Evolutionary conservation across 1,284 basidiomycete species (phyloP).

Genomic region (Dichomitus squalens): DNA sequence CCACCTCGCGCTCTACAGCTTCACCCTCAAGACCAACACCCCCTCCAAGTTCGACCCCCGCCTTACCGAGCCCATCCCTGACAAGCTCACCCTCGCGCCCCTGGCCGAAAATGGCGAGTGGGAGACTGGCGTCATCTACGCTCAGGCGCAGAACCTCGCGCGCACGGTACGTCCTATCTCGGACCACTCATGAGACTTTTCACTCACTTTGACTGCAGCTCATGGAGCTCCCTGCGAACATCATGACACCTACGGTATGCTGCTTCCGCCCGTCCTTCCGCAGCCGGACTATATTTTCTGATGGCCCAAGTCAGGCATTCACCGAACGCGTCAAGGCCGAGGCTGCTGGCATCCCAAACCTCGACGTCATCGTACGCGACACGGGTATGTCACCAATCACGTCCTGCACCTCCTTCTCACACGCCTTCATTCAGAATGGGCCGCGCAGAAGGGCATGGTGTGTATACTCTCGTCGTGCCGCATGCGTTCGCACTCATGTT

Average conservation of each 20-base stretch:
- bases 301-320: constrained; percentile 51
- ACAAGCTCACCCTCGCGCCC: constrained; percentile 51
- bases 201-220: constrained; percentile 44
- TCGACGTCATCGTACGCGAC: constrained; percentile 74
- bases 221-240: constrained; percentile 84
- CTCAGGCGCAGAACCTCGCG: constrained; percentile 82
- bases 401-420: background rate
- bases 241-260: constrained; percentile 82
- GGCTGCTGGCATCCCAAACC: constrained; percentile 69
- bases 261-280: background rate
- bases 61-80: constrained; percentile 46
- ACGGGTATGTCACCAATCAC: constrained; percentile 50
- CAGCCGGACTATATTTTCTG: constrained; percentile 18
- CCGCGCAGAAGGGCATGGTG: constrained; percentile 82
- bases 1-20: constrained; percentile 72
- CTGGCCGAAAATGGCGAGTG: constrained; percentile 55
- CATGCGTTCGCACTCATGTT: background rate
- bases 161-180: constrained; percentile 52
- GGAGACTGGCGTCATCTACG: constrained; percentile 74
- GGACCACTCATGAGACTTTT: background rate
- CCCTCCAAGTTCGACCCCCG: constrained; percentile 62
- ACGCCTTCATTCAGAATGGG: constrained; percentile 58
- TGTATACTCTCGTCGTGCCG: background rate
- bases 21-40: constrained; percentile 74
- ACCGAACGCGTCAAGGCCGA: constrained; percentile 70